These are phyloP conservation scores for Cronartium quercuum DNA, from an alignment of 1,284 basidiomycete species.

Conservation along the genomic window DNA sequence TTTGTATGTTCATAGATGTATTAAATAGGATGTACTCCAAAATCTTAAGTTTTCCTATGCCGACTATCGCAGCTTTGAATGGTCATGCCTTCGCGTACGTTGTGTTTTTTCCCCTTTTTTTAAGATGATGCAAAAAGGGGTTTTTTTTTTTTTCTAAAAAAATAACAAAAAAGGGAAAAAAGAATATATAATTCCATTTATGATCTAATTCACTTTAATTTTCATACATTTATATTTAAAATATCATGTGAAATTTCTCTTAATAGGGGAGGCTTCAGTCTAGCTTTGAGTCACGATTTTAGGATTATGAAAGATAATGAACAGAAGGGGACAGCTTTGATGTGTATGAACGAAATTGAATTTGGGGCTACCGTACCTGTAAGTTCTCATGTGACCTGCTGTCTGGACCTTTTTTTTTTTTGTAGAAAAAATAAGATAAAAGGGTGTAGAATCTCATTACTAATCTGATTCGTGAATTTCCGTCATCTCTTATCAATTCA, in stretches of 20 bases:
- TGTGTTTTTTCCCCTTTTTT: background rate
- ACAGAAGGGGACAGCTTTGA: conserved; percentile 41
- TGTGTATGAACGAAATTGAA: conserved; percentile 43
- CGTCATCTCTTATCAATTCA: too few species aligned
- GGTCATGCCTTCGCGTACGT: conserved; percentile 45
- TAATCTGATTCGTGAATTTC: background rate
- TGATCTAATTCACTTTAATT: background rate
- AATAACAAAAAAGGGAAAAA: too few species aligned
- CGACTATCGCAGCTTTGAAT: conserved; percentile 46
- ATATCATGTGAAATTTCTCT: background rate
- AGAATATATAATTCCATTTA: too few species aligned
- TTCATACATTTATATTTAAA: background rate
- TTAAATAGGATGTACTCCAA: conserved; percentile 36
- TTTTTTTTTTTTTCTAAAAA: background rate
- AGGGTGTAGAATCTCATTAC: background rate
- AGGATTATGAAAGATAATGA: conserved; percentile 43
- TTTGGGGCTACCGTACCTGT: conserved; percentile 38
- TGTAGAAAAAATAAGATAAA: background rate
- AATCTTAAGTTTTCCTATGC: conserved; percentile 44
- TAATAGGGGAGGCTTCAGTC: conserved; percentile 43
- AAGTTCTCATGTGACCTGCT: background rate
- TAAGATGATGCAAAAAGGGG: background rate
- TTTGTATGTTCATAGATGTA: conserved; percentile 8
- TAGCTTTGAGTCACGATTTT: conserved; percentile 44
- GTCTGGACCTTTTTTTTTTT: background rate